phyloP scores from a whole-genome alignment of 169 alveolate species.

The Plasmodium cynomolgi region DNA sequence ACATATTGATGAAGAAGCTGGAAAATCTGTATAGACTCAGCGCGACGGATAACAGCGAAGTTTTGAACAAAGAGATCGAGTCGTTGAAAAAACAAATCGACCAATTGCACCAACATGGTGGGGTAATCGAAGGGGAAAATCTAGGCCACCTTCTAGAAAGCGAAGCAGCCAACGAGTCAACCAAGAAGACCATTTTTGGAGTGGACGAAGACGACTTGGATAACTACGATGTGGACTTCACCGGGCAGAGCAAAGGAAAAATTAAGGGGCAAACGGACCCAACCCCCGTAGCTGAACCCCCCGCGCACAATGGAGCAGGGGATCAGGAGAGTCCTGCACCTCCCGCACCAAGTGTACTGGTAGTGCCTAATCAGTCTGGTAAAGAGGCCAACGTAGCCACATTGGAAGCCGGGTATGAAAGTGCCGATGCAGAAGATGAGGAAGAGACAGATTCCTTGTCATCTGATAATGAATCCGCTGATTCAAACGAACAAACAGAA shows the following conservation, averaged over 20 bases:
- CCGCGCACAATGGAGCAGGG: too few relatives aligned
- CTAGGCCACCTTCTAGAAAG: background rate
- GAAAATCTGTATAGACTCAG: background rate
- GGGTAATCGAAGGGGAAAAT: background rate
- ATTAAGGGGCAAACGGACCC: background rate
- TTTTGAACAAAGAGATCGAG: background rate
- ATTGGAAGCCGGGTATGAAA: too few relatives aligned
- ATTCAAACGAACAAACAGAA: too few relatives aligned
- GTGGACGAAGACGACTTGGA: slow-evolving; percentile 7
- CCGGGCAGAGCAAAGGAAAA: background rate
- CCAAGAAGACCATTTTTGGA: background rate
- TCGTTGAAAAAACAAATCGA: slow-evolving; percentile 3
- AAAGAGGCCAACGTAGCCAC: too few relatives aligned
- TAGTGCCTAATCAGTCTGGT: too few relatives aligned
- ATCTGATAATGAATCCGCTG: too few relatives aligned
- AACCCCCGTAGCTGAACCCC: too few relatives aligned
- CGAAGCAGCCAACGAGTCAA: background rate
- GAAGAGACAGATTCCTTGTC: too few relatives aligned
- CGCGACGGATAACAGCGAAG: background rate
- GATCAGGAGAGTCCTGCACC: too few relatives aligned
- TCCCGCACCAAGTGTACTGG: too few relatives aligned
- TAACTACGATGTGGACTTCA: background rate
- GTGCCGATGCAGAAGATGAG: too few relatives aligned
- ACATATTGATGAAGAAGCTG: slow-evolving; percentile 2
- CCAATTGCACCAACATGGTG: background rate